Evolutionary conservation across 177 flowering plant genomes (phyloP), one percentile per base, ranked within the genome.

Genomic region (Vitis hybrid): DNA sequence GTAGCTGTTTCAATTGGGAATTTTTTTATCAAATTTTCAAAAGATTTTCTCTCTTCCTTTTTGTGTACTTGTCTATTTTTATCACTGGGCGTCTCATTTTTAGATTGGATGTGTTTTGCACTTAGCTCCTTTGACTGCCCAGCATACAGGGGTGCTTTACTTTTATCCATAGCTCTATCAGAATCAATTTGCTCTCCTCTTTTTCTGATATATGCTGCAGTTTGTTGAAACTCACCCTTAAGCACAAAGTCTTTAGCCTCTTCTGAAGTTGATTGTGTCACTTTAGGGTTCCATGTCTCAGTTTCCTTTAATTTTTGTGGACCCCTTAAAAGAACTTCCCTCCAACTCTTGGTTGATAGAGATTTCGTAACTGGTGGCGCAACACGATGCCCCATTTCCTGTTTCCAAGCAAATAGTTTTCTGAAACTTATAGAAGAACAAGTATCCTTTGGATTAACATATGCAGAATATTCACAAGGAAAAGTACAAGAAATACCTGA

Each of bases 401-500:
- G 85, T 70, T 73, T 62, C 58, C 45, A 70, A 62, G 18, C 59
- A 64, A 72, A 66, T 39, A 39, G 51, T 57, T 63, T 45, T 60
- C 3, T 15, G 39, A 18, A 50, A n/a, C 33, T 39, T 52, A 18
- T 70, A 69, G 55, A 68, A 64, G 62, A 49, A 26, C 1, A 48
- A 65, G 39, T 15, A 7, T 39, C 10, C 5, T 51, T 22, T 56
- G 20, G 19, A 66, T 65, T 19, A 57, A 16, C 48, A 57, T 15
- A 19, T 60, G 18, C 20, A 45, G 72, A 31, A 19, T 49, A 61
- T 3, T 29, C 48, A n/a, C 1, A 67, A 52, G 10, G 39, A 60
- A 20, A 58, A 5, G 11, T 65, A 56, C 53, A 39, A 62, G 56
- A 70, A 51, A 68, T 85, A 92, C 95, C 97, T 87, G 84, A 64